Percentiles rank a stretch among this genome's conserved stretches.
Conservation (phyloP, 106 monocot genomes). For the Dioscorea zingiberensis region DNA sequence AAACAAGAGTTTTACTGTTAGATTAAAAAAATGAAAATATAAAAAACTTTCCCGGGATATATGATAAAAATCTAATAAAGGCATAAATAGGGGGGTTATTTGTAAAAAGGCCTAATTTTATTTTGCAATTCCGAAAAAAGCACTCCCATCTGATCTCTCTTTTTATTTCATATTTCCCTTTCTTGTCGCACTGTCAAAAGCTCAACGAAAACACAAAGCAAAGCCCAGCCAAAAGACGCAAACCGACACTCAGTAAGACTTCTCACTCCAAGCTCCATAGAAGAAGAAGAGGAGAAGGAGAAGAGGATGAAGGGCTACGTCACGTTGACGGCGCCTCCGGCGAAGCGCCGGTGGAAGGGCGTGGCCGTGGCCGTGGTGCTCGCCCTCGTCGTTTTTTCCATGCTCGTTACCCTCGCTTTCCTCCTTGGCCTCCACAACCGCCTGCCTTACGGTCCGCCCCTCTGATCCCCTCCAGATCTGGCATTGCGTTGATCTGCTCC, state of each 20-base stretch:
- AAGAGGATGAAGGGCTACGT: conserved; percentile 5
- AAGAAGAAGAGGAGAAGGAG: not conserved
- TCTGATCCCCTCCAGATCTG: not conserved
- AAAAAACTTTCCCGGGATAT: too few species aligned
- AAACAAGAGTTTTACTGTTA: too few species aligned
- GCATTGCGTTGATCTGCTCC: not conserved
- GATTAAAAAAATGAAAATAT: too few species aligned
- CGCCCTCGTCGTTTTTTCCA: conserved; percentile 7
- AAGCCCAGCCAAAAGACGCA: too few species aligned
- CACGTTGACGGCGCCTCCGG: not conserved
- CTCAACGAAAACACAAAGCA: not conserved
- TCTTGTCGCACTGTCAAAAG: not conserved
- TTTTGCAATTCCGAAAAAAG: too few species aligned
- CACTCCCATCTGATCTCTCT: too few species aligned
- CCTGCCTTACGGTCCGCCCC: not conserved
- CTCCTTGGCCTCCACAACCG: conserved; percentile 4
- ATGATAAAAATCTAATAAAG: too few species aligned
- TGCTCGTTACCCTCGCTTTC: conserved; percentile 4
- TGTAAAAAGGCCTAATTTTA: too few species aligned
- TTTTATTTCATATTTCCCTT: not conserved
- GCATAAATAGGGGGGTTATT: too few species aligned
- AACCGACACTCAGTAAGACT: too few species aligned
- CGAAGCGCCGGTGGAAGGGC: conserved; percentile 13
- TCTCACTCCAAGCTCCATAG: too few species aligned
- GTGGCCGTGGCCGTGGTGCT: conserved; percentile 5